These are phyloP conservation scores for Aspergillus campestris DNA, from an alignment of 495 filamentous ascomycete species.

Conservation along the genomic window DNA sequence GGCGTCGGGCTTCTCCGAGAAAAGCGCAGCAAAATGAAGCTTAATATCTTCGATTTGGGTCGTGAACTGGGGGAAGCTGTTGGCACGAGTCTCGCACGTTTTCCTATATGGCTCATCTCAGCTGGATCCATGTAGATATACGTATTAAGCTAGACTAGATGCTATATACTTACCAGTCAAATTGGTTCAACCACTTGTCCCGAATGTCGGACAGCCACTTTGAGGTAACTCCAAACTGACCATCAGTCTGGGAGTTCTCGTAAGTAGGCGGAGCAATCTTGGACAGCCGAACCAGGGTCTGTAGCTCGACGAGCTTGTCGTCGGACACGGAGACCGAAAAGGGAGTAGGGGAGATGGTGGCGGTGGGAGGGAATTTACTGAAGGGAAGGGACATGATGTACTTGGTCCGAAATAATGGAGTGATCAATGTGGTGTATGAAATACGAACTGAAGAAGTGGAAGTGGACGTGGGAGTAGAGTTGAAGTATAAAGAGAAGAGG, in stretches of 20 bases:
- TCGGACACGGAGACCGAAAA: slow-evolving; percentile 40
- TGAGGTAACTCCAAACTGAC: slow-evolving; percentile 44
- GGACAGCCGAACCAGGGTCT: slow-evolving; percentile 40
- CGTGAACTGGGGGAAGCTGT: slow-evolving; percentile 56
- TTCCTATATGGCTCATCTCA: slow-evolving; percentile 26
- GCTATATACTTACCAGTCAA: slow-evolving; percentile 31
- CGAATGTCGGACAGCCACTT: slow-evolving; percentile 50
- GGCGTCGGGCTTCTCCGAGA: slow-evolving; percentile 50
- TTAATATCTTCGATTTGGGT: slow-evolving; percentile 38
- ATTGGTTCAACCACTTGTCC: slow-evolving; percentile 40
- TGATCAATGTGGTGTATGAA: not conserved
- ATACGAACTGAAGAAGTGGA: not conserved
- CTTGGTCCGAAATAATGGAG: too few relatives aligned
- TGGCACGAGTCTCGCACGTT: slow-evolving; percentile 46
- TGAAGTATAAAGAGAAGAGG: not conserved
- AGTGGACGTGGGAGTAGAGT: not conserved
- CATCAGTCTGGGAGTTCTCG: slow-evolving; percentile 38
- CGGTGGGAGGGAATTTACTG: slow-evolving; percentile 19
- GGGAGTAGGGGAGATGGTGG: slow-evolving; percentile 16
- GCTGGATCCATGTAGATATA: not conserved
- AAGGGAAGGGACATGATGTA: slow-evolving; percentile 24
- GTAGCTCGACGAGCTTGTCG: slow-evolving; percentile 36
- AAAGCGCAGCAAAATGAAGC: slow-evolving; percentile 56
- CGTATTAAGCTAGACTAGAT: not conserved
- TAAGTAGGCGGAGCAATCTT: slow-evolving; percentile 44